phyloP scores from a whole-genome alignment of 805 yeast genomes.

The Saccharomycopsis lassenensis region DNA sequence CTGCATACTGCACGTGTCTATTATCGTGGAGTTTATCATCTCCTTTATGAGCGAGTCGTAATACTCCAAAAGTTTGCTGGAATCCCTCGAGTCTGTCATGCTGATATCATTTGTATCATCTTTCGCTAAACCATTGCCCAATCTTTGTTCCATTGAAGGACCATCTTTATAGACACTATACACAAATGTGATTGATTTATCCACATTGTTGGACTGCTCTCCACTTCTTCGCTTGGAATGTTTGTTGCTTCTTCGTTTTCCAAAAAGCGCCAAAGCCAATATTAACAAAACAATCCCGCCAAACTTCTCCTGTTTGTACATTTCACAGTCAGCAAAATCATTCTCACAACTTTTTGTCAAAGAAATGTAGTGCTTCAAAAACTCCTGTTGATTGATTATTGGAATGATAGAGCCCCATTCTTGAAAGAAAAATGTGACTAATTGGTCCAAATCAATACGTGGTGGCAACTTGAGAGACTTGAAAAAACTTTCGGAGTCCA shows the following conservation, averaged over 20 bases:
- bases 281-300: conserved; percentile 41
- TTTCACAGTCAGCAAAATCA: conserved; percentile 30
- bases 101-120: conserved; percentile 8
- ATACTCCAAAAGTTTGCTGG: conserved; percentile 28
- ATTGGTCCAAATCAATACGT: conserved; percentile 52
- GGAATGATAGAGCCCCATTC: conserved; percentile 72
- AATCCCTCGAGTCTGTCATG: too few species aligned
- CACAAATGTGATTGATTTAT: too few species aligned
- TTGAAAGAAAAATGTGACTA: conserved; percentile 57
- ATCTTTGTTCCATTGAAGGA: too few species aligned
- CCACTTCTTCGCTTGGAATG: too few species aligned
- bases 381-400: conserved; percentile 56
- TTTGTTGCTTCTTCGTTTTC: conserved; percentile 10
- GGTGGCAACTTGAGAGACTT: conserved; percentile 35
- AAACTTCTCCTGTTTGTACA: conserved; percentile 40
- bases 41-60: conserved; percentile 54
- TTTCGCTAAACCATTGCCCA: conserved; percentile 19
- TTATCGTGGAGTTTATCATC: conserved; percentile 49
- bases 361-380: conserved; percentile 45
- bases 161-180: too few species aligned
- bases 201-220: too few species aligned
- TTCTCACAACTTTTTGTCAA: conserved; percentile 37
- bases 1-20: conserved; percentile 50
- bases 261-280: conserved; percentile 35
- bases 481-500: conserved; percentile 38